phyloP scores from a whole-genome alignment of 306 rosid genomes.

The Quercus aquifolioides region DNA sequence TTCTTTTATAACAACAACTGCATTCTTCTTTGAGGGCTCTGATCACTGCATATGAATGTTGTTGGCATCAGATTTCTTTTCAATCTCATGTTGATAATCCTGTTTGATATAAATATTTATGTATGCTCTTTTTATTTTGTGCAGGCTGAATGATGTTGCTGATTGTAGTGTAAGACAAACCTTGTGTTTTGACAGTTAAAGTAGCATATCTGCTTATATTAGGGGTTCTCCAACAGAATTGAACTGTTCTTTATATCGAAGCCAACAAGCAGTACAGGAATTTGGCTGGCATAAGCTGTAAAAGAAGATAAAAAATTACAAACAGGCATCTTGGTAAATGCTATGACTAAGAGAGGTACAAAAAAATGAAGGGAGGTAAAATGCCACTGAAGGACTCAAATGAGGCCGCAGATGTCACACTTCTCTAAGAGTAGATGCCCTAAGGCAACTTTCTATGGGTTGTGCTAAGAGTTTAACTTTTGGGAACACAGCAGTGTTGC shows the following conservation, averaged over 20 bases:
- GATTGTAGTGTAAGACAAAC: background rate
- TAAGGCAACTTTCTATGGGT: background rate
- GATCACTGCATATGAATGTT: background rate
- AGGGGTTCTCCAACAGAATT: background rate
- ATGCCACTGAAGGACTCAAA: background rate
- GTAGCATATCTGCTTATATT: background rate
- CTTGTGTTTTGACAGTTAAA: background rate
- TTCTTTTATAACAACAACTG: background rate
- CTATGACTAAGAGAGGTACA: too few relatives aligned
- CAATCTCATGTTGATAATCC: background rate
- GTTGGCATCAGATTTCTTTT: background rate
- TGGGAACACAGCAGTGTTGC: background rate
- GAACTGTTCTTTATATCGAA: background rate
- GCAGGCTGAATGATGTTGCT: constrained; percentile 2
- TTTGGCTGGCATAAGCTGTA: background rate
- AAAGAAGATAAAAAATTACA: background rate
- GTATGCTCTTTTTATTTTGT: background rate
- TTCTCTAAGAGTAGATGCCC: background rate
- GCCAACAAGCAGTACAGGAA: background rate
- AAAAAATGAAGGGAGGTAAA: background rate
- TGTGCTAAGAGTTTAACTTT: background rate
- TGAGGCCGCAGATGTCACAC: background rate
- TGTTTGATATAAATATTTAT: background rate
- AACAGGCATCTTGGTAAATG: too few relatives aligned
- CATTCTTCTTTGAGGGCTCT: background rate